Evolutionary conservation across 2,329 filamentous ascomycete genomes (phyloP).

Genomic region (Bimuria novae-zelandiae): DNA sequence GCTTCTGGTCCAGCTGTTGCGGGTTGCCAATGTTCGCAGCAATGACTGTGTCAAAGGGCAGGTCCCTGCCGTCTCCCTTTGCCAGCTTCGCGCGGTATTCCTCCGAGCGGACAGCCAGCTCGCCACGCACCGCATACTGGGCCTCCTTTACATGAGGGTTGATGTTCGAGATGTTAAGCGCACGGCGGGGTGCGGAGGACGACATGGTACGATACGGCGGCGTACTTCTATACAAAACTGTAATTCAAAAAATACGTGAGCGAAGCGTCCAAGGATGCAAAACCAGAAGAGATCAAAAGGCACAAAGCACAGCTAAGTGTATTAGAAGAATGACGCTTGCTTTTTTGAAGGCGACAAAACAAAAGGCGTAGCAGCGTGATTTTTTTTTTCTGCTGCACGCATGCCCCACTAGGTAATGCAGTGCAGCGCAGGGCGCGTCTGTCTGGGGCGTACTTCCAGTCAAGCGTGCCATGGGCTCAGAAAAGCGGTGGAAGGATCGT

Average conservation of each 20-base stretch:
- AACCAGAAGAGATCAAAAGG: conserved; percentile 7
- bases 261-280: conserved; percentile 11
- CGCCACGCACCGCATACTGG: conserved; percentile 95
- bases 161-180: conserved; percentile 82
- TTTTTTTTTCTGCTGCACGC: conserved; percentile 6
- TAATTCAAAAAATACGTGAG: conserved; percentile 11
- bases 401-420: conserved; percentile 6
- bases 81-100: conserved; percentile 77
- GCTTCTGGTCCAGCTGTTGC: conserved; percentile 98
- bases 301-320: conserved; percentile 16
- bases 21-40: conserved; percentile 99
- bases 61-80: conserved; percentile 61
- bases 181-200: conserved; percentile 43
- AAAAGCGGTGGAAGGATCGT: conserved; percentile 21
- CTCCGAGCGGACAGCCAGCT: conserved; percentile 92
- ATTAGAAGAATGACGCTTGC: neutral
- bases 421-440: neutral
- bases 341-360: conserved; percentile 2
- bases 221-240: conserved; percentile 7
- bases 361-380: conserved; percentile 1
- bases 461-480: conserved; percentile 2
- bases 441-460: neutral
- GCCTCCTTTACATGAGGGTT: conserved; percentile 86
- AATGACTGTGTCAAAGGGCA: conserved; percentile 91
- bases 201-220: conserved; percentile 50